Evolutionary conservation across 2,329 filamentous ascomycete genomes (phyloP).

Genomic region (Monosporascus sp.): DNA sequence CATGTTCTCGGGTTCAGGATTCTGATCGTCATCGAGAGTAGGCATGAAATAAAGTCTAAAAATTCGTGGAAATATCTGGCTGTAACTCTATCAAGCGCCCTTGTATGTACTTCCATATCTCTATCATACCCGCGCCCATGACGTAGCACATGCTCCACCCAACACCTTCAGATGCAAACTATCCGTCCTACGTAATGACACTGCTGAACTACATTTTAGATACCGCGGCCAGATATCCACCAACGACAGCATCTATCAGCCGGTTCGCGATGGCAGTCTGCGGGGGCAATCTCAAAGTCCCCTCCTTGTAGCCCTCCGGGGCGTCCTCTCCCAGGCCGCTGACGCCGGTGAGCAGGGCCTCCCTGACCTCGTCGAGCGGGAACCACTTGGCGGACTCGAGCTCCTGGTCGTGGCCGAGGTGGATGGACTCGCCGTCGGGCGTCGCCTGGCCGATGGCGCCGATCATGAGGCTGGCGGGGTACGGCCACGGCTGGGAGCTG

Average conservation of each 20-base stretch:
- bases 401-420: slow-evolving; percentile 84
- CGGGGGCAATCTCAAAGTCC: slow-evolving; percentile 74
- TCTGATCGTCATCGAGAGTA: too few species aligned
- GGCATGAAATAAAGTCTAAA: too few species aligned
- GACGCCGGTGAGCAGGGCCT: slow-evolving; percentile 64
- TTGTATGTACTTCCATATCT: too few species aligned
- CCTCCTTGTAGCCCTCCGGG: slow-evolving; percentile 66
- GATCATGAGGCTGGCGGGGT: slow-evolving; percentile 80
- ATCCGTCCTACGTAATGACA: slow-evolving; percentile 18
- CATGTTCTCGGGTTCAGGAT: too few species aligned
- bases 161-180: neutral
- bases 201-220: slow-evolving; percentile 42
- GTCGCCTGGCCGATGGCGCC: slow-evolving; percentile 82
- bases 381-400: slow-evolving; percentile 90
- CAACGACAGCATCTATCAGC: slow-evolving; percentile 72
- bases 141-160: neutral
- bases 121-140: too few species aligned
- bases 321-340: slow-evolving; percentile 62
- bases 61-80: too few species aligned
- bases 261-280: slow-evolving; percentile 89
- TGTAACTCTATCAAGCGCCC: too few species aligned
- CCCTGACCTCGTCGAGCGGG: slow-evolving; percentile 69
- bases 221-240: slow-evolving; percentile 60
- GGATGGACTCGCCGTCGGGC: slow-evolving; percentile 71
- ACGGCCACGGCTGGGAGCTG: slow-evolving; percentile 83